Evolutionary conservation across 2,329 filamentous ascomycete genomes (phyloP), one percentile per base, ranked within the genome.

Genomic region (Xylaria sp.): DNA sequence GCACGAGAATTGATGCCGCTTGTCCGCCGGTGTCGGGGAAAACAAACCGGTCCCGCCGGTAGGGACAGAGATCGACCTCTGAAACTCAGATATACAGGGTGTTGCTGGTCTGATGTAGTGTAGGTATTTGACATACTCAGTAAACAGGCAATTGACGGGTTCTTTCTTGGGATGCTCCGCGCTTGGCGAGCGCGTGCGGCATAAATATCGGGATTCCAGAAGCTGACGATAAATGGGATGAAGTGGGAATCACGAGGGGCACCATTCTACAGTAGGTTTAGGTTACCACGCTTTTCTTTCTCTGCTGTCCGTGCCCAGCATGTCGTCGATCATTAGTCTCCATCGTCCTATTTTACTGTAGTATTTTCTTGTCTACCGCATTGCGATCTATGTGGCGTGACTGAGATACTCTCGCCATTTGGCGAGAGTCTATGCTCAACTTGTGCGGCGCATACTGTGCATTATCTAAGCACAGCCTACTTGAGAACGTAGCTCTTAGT

Each of bases 31-130:
- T 67, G 59, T 66, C 71, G 71, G 72, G 66, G 66, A 74, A 57
- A 52, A 57, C 65, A 65, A 63, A 70, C 73, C 70, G 72, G 73
- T 59, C 66, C 74, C 74, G 56, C 71, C 58, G 63, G 67, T 66
- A 68, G 68, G 66, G 70, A 64, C 61, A 73, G 66, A 75, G 71
- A 72, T 74, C 73, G 63, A 71, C 70, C 72, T 73, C 69, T 75
- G 73, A 75, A 74, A 75, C 73, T 58, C 41, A 41, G 65, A 25
- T 32, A 57, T 18, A 52, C 66, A 62, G 72, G 68, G 70, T 62
- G 66, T 66, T 59, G 72, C 71, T 63, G 65, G 57, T 39, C 66
- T 10, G 34, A 25, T 25, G 41, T 54, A 54, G 25, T 34, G 15
- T 34, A 34, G 18, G 51, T 71, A 69, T 69, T 57, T 68, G 66